These are phyloP conservation scores for Tetrahymena borealis DNA, from an alignment of 73 alveolate genomes.

Conservation along the genomic window DNA sequence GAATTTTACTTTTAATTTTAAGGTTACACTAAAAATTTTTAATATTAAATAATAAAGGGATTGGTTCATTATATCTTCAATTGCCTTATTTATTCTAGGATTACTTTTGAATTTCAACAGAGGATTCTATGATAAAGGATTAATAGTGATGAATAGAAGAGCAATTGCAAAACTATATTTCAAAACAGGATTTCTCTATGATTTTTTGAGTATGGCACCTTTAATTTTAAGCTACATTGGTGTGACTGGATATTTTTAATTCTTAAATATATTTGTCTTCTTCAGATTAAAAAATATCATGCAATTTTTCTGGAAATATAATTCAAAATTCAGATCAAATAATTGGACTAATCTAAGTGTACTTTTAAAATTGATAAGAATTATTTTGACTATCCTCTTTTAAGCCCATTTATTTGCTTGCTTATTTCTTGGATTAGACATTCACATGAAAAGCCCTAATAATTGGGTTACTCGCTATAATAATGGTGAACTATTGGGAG, in stretches of 20 bases:
- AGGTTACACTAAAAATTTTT: too few species aligned
- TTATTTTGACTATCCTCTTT: neutral
- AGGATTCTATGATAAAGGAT: neutral
- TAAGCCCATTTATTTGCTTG: neutral
- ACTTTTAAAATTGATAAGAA: neutral
- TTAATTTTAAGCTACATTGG: neutral
- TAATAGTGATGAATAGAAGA: neutral
- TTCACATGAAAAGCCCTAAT: neutral
- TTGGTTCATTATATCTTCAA: neutral
- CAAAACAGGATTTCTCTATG: neutral
- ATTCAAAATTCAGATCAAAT: neutral
- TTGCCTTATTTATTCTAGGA: neutral
- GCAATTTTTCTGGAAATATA: neutral
- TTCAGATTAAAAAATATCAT: neutral
- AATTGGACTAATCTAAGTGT: neutral
- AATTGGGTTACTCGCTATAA: neutral
- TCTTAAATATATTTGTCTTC: neutral
- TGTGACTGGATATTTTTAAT: neutral
- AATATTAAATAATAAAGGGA: neutral
- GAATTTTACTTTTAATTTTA: too few species aligned
- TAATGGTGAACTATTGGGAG: neutral
- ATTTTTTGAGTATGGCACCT: neutral
- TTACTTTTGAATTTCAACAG: neutral
- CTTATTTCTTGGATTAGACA: neutral
- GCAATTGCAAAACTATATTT: neutral